Conservation (phyloP, 345 rosid species). For the Turnera subulata region DNA sequence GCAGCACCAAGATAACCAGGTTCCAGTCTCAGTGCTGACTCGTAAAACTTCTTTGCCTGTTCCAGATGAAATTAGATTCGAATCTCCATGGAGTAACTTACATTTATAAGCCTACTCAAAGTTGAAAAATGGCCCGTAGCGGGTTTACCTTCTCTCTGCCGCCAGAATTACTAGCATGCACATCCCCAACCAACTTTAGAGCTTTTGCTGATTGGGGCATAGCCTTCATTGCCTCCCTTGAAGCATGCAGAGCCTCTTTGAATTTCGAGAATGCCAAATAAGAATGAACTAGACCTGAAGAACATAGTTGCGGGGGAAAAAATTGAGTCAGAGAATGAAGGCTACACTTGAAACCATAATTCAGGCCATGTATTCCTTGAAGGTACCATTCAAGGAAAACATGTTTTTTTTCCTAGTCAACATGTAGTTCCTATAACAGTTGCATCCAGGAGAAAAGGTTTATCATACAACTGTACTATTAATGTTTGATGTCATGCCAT, state of each 20-base stretch:
- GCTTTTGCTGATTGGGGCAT: conserved; percentile 99
- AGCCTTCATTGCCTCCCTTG: conserved; percentile 98
- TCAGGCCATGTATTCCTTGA: too few species aligned
- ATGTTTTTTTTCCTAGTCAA: too few species aligned
- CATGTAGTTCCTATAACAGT: background rate
- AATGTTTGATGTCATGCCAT: background rate
- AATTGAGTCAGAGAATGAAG: too few species aligned
- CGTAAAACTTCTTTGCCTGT: conserved; percentile 95
- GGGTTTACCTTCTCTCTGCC: conserved; percentile 92
- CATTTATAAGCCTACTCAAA: background rate
- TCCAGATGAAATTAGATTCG: conserved; percentile 11
- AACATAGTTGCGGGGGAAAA: conserved; percentile 10
- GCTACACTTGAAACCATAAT: too few species aligned
- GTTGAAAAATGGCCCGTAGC: background rate
- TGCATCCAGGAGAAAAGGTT: conserved; percentile 14
- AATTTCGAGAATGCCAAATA: conserved; percentile 82
- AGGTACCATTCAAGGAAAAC: too few species aligned
- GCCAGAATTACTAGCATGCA: conserved; percentile 75
- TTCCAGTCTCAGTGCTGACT: conserved; percentile 90
- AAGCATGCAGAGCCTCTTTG: conserved; percentile 88
- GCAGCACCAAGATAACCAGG: conserved; percentile 97
- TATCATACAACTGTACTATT: too few species aligned
- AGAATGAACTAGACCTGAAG: conserved; percentile 89
- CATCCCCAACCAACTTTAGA: conserved; percentile 94
- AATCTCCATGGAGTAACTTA: conserved; percentile 3